Conservation (phyloP, 495 filamentous ascomycete genomes). For the Aspergillus nanangensis region DNA sequence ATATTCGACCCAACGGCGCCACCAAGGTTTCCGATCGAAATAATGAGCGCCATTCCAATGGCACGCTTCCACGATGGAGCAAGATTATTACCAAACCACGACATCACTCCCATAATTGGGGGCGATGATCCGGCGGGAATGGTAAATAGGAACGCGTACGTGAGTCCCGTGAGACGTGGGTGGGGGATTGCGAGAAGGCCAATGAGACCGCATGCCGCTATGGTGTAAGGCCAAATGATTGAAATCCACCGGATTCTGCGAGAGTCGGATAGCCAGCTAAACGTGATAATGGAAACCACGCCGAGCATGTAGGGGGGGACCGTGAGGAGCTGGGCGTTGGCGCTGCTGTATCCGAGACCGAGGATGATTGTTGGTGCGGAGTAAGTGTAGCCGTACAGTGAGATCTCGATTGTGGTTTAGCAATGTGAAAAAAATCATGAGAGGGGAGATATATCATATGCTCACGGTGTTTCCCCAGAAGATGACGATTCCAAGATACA, state of each 20-base stretch:
- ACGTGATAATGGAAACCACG: background rate
- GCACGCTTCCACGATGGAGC: conserved; percentile 1
- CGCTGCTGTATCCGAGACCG: background rate
- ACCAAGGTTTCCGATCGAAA: conserved; percentile 6
- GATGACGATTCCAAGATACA: background rate
- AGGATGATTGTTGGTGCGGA: conserved; percentile 73
- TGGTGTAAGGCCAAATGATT: too few relatives aligned
- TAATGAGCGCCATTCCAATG: conserved; percentile 7
- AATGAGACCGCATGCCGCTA: too few relatives aligned
- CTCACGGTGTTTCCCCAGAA: conserved; percentile 29
- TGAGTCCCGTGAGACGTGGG: background rate
- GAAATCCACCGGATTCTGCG: too few relatives aligned
- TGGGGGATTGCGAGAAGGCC: background rate
- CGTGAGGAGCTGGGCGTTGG: background rate
- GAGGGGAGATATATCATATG: conserved; percentile 60
- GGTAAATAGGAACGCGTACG: background rate
- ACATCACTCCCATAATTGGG: background rate
- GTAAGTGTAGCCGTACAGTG: conserved; percentile 57
- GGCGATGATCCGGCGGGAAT: background rate
- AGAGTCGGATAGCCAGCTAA: background rate
- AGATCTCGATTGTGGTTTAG: conserved; percentile 30
- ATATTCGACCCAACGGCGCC: conserved; percentile 9
- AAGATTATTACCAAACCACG: conserved; percentile 10
- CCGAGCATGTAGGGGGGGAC: background rate
- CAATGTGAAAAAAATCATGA: conserved; percentile 44